Conservation (phyloP, 352 stramenopile genomes). For the Pythium vanterpoolii region DNA sequence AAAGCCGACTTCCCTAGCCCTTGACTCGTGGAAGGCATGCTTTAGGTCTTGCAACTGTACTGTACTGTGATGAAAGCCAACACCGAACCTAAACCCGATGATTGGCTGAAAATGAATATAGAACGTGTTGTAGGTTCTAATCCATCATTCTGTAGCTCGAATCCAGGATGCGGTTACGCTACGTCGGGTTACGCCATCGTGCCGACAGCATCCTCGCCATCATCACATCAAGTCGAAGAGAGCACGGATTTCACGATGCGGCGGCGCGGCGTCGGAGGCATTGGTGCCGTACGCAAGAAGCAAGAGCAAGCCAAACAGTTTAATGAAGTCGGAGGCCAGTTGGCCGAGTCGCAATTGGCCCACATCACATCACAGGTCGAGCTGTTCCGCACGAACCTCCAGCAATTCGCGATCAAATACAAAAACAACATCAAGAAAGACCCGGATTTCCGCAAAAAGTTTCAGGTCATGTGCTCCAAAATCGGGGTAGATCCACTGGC, state of each 20-base stretch:
- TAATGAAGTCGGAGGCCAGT: constrained; percentile 76
- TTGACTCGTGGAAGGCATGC: too few relatives aligned
- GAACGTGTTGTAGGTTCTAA: too few relatives aligned
- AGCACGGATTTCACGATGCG: constrained; percentile 4
- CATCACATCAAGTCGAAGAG: background rate
- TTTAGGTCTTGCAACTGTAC: too few relatives aligned
- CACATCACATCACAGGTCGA: constrained; percentile 85
- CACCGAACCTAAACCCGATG: too few relatives aligned
- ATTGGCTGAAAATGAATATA: too few relatives aligned
- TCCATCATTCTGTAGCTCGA: too few relatives aligned
- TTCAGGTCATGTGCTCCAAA: constrained; percentile 95
- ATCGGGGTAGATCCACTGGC: constrained; percentile 97
- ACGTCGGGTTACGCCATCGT: background rate
- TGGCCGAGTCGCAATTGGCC: constrained; percentile 76
- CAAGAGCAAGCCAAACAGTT: constrained; percentile 87
- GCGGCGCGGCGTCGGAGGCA: constrained; percentile 66
- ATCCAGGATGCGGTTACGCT: background rate
- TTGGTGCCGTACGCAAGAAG: constrained; percentile 85
- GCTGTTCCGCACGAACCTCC: constrained; percentile 89
- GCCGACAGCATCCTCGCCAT: background rate
- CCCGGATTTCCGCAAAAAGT: constrained; percentile 92
- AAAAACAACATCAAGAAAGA: constrained; percentile 95
- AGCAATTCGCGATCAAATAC: constrained; percentile 93
- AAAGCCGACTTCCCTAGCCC: too few relatives aligned
- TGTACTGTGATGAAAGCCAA: too few relatives aligned